A percentile compares a stretch with the other conserved stretches of the same genome.
phyloP scores from a whole-genome alignment of 1,284 basidiomycete genomes.

The Apiotrichum porosum region DNA sequence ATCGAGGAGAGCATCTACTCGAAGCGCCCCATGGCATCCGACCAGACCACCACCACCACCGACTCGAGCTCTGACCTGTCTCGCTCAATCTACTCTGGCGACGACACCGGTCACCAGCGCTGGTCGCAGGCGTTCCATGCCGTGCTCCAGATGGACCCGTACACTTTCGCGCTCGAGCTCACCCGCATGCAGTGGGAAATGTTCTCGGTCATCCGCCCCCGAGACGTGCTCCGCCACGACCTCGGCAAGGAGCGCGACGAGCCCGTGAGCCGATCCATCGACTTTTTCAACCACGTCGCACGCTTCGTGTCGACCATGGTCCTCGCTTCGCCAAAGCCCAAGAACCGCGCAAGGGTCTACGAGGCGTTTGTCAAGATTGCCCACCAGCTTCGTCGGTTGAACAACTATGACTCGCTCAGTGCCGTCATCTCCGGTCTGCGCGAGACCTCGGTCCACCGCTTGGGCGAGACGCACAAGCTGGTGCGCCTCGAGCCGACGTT shows the following conservation, averaged over 20 bases:
- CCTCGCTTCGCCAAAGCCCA: conserved; percentile 42
- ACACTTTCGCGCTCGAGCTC: conserved; percentile 43
- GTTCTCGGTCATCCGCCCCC: conserved; percentile 39
- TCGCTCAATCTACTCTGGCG: conserved; percentile 7
- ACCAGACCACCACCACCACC: neutral
- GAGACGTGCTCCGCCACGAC: conserved; percentile 46
- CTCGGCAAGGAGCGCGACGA: conserved; percentile 43
- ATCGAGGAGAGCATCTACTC: conserved; percentile 3
- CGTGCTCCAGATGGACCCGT: conserved; percentile 26
- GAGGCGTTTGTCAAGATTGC: conserved; percentile 43
- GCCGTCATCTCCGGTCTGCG: conserved; percentile 44
- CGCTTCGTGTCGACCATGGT: conserved; percentile 47
- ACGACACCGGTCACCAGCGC: conserved; percentile 8
- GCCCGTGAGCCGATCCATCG: conserved; percentile 38
- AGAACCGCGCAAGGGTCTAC: conserved; percentile 44
- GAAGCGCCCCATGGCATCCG: neutral
- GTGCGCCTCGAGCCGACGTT: conserved; percentile 24
- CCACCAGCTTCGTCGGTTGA: conserved; percentile 44
- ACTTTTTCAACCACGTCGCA: conserved; percentile 48
- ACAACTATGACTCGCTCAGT: conserved; percentile 48
- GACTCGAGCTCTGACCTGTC: conserved; percentile 13
- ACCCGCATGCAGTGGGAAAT: conserved; percentile 46
- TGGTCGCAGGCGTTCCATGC: conserved; percentile 14
- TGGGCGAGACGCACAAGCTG: conserved; percentile 34
- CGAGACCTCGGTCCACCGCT: conserved; percentile 44